Evolutionary conservation across 257 asterid species (phyloP).

Genomic region (Galeopsis tetrahit): DNA sequence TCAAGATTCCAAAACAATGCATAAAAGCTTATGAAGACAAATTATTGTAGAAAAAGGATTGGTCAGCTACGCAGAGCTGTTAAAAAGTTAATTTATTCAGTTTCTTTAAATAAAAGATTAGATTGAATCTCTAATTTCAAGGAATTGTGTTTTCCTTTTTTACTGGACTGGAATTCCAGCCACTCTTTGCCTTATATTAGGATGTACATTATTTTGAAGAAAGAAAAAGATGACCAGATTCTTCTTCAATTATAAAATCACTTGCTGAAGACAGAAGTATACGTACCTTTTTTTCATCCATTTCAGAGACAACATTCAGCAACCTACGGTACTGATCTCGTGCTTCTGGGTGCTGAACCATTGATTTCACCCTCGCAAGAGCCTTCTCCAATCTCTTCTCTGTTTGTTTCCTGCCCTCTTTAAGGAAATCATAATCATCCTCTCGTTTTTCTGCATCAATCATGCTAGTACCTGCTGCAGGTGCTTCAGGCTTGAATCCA

Average conservation of each 20-base stretch:
- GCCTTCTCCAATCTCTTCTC: slow-evolving; percentile 84
- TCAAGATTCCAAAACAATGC: slow-evolving; percentile 14
- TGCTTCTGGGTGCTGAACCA: slow-evolving; percentile 97
- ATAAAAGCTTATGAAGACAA: not conserved
- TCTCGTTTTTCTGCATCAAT: slow-evolving; percentile 50
- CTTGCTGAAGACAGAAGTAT: slow-evolving; percentile 12
- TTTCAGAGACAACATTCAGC: slow-evolving; percentile 86
- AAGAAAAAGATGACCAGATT: no score
- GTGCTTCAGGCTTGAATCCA: slow-evolving; percentile 69
- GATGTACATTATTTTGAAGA: no score
- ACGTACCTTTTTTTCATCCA: slow-evolving; percentile 78
- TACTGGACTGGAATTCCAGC: no score
- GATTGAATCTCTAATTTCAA: no score
- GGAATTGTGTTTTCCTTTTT: no score
- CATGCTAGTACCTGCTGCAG: slow-evolving; percentile 49
- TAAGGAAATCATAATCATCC: slow-evolving; percentile 85
- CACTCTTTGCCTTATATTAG: no score
- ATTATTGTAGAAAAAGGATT: no score
- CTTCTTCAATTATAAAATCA: slow-evolving; percentile 3
- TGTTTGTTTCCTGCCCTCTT: slow-evolving; percentile 88
- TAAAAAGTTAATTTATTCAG: no score
- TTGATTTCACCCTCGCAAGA: slow-evolving; percentile 85
- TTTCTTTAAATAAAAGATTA: no score
- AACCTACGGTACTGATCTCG: slow-evolving; percentile 87
- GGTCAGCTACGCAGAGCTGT: no score